Evolutionary conservation across 1,284 basidiomycete species (phyloP), one percentile per base, ranked within the genome.

Genomic region (Amylostereum areolatum): DNA sequence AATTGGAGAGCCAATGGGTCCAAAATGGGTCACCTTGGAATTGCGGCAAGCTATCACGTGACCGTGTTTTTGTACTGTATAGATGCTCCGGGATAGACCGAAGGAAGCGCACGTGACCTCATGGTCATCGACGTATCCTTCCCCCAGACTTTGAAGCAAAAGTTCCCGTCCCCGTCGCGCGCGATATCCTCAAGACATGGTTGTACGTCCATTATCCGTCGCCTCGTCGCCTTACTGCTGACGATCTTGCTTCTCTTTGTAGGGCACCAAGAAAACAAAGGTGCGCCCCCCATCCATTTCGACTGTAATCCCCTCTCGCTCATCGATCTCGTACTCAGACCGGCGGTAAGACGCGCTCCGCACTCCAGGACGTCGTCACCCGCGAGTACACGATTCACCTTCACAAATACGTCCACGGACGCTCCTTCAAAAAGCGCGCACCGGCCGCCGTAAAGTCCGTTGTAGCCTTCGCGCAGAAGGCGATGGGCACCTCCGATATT

Each of bases 381-480:
- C 85, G 94, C 66, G 94, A 97, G 70, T 94, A 95, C 83, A 95
- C 92, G 62, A 88, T 97, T 74, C 91, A 96, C 73, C 75, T 97
- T 48, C 92, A 96, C 84, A 97, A 95, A 74, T 85, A 74, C 59
- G 89, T 92, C 46, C 91, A 93, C 71, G 91, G 88, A 62, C 81
- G 87, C 53, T 86, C 87, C 46, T 94, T 95, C 81, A 94, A 95
- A 77, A 94, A 93, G 80, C 86, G 91, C 62, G 91, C 94, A 27
- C 94, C 94, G 44, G 86, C 84, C 76, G 94, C 92, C 59, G 82
- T 97, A 72, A 97, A 97, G 77, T 89, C 89, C 57, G 85, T 97
- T 58, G 74, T 91, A 60, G 78, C 81, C 51, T 97, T 97, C 63
- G 93, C 94, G 27, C 83, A 83, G 63, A 93, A 93, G 75, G 74